Percentiles rank a stretch among this genome's conserved stretches.
Evolutionary conservation across 257 asterid genomes (phyloP).

Genomic region (Nicotiana paniculata): DNA sequence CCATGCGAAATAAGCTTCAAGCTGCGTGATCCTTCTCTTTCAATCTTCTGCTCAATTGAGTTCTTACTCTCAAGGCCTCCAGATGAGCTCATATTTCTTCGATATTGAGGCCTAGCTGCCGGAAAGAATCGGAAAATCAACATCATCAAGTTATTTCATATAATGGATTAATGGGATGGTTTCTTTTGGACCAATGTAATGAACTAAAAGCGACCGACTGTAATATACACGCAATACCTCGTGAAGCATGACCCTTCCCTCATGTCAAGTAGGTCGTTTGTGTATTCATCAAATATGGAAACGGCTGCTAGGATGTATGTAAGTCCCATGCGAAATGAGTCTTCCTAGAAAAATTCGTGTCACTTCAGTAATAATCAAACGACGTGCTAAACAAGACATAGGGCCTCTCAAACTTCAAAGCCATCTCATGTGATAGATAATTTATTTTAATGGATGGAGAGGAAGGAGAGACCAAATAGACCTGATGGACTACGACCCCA

Average conservation of each 20-base stretch:
- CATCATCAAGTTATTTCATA: background rate
- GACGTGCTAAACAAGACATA: background rate
- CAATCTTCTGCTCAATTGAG: constrained; percentile 34
- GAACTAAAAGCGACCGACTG: background rate
- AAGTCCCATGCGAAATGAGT: constrained; percentile 68
- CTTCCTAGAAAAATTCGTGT: constrained; percentile 45
- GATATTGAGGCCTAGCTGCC: constrained; percentile 92
- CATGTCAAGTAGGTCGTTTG: constrained; percentile 64
- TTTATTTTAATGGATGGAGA: background rate
- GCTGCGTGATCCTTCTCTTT: constrained; percentile 40
- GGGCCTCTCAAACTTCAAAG: background rate
- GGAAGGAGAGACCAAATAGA: constrained; percentile 2
- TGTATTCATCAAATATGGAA: constrained; percentile 77
- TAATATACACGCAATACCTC: constrained; percentile 40
- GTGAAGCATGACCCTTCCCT: constrained; percentile 88
- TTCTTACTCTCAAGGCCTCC: constrained; percentile 29
- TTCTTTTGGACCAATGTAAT: background rate
- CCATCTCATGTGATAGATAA: too few species aligned
- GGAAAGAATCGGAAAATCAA: constrained; percentile 30
- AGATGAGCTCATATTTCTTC: constrained; percentile 32
- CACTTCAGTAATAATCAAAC: background rate
- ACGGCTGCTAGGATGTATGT: constrained; percentile 62
- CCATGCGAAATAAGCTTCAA: constrained; percentile 59
- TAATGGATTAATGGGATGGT: background rate
- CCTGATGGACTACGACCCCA: constrained; percentile 78